Base-by-base conservation (phyloP, 2,329 filamentous ascomycete genomes). In the Colletotrichum sp. region DNA sequence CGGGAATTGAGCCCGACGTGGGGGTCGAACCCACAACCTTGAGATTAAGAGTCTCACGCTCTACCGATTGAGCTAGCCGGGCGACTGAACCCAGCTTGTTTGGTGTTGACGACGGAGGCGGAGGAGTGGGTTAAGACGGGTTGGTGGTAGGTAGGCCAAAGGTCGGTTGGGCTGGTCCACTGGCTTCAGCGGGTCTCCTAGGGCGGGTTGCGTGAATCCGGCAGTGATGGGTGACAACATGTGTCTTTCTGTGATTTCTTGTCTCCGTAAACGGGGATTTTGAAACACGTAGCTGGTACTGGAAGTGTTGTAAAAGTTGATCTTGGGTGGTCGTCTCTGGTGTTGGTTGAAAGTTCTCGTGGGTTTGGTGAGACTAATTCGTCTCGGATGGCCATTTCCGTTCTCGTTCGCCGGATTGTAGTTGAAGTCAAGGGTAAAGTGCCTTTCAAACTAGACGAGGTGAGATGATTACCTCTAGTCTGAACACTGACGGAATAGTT, bases 11-110 rank as follows among this genome's bases (percentile, higher is more conserved):
- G 74, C 74, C 70, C 74, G 74, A 75, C 74, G 74, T 75, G 70
- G 74, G 76, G 74, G 74, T 88, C 87, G 87, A 90, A 90, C 89
- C 87, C 87, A 86, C 87, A 89, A 86, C 87, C 87, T 89, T 88
- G 86, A 89, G 88, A 88, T 89, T 90, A 90, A 90, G 91, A 93
- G 91, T 93, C 91, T 92, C 88, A 93, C 91, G 91, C 91, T 93
- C 91, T 93, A 93, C 90, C 90, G 90, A 92, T 92, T 92, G 90
- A 92, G 90, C 90, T 92, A 92, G 87, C 89, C 88, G 86, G 88
- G 88, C 88, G 70, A 74, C 36, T 25, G 70, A 52, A 65, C 72
- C 59, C 70, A 60, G 74, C 64, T 63, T 73, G 28, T 25, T 36
- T 44, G 16, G n/a, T 68, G 63, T 59, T 69, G 74, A 39, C 7